Evolutionary conservation across 345 rosid species (phyloP).

Genomic region (Arabidopsis thaliana): DNA sequence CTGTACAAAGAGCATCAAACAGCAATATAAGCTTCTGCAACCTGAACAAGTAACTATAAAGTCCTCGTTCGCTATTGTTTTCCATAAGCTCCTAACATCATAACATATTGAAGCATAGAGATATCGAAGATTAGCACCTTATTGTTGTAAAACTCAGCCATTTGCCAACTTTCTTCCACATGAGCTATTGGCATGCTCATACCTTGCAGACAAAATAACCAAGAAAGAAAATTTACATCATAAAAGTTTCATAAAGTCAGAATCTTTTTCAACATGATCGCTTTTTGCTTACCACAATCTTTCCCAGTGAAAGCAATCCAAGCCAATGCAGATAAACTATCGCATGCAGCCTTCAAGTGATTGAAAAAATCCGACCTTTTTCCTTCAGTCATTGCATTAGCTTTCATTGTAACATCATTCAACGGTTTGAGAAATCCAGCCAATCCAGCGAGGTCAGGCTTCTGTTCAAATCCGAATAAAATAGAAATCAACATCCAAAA

Average conservation of each 20-base stretch:
- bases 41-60: conserved; percentile 6
- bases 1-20: conserved; percentile 22
- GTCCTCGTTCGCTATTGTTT: background rate
- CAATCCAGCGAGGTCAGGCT: conserved; percentile 76
- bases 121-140: conserved; percentile 59
- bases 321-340: conserved; percentile 85
- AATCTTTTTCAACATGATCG: background rate
- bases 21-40: conserved; percentile 5
- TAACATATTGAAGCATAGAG: background rate
- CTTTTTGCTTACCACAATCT: conserved; percentile 72
- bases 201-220: conserved; percentile 56
- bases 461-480: conserved; percentile 49
- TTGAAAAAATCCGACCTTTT: conserved; percentile 86
- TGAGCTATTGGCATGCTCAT: conserved; percentile 98
- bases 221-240: background rate
- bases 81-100: background rate
- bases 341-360: conserved; percentile 82
- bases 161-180: conserved; percentile 99
- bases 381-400: conserved; percentile 78
- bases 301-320: conserved; percentile 96
- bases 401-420: conserved; percentile 79
- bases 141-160: conserved; percentile 96
- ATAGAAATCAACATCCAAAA: conserved; percentile 32
- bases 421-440: conserved; percentile 83
- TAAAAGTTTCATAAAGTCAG: background rate